Evolutionary conservation across 192 early-diverging fungal genomes (phyloP), one percentile per base, ranked within the genome.

Genomic region (Irineochytrium annulatum): DNA sequence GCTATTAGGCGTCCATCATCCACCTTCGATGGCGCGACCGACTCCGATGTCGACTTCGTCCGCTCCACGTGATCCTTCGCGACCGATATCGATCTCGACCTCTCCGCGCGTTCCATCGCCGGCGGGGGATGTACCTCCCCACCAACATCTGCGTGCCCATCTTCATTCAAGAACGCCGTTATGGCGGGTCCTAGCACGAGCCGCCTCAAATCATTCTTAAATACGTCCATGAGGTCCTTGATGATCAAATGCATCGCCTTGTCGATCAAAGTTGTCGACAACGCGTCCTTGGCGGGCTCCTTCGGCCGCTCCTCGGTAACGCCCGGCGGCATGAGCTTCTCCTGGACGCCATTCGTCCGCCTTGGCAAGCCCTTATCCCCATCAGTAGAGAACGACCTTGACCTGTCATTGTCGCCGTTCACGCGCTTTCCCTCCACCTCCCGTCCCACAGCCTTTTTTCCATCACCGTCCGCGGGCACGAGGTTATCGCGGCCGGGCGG

Each of bases 191-290:
- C 24, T 6, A 63, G 19, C 6, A 63, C 11, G 6, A 37, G 52
- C 4, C 62, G 52, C 5, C 29, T 16, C 0, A 63, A 55, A 32
- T 63, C 62, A 41, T 41, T 55, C 39, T 53, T 30, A 11, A 63
- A 27, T 4, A 19, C 41, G n/a, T 63, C 53, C 29, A n/a, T 44
- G 14, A 63, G 30, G 30, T 33, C 51, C 11, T 17, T 20, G 5
- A 30, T 26, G 19, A 63, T 54, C 33, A 63, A 26, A 1, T 55
- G 27, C 27, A 27, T 30, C 17, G 56, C 62, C 3, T 30, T 43
- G 14, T 29, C 57, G 16, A 59, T 30, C 14, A 59, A 30, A 1
- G 43, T 14, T 19, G n/a, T 27, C 28, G 4, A 24, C 43, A 20
- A 34, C 34, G 14, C 57, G 57, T 27, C 49, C 57, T 1, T 31